Percentiles rank a stretch among this genome's conserved stretches.
Conservation (phyloP, 2,329 filamentous ascomycete species). For the Aureobasidium subglaciale region DNA sequence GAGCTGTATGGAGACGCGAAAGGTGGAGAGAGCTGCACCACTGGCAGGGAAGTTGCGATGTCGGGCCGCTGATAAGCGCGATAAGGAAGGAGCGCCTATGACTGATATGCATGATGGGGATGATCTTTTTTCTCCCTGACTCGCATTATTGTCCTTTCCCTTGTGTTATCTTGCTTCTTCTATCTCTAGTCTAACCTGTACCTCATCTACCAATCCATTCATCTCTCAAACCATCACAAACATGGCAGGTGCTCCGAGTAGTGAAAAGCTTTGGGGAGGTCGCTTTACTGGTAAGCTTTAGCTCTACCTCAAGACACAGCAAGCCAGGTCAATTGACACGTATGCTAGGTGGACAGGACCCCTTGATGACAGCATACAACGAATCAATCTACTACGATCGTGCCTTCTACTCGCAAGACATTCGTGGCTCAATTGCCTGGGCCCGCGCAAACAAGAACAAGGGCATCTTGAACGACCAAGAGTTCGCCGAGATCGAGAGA, state of each 20-base stretch:
- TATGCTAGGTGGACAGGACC: conserved; percentile 64
- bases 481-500: conserved; percentile 66
- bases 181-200: background rate
- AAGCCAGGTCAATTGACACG: background rate
- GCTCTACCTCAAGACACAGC: background rate
- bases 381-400: conserved; percentile 73
- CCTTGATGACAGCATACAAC: conserved; percentile 82
- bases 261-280: conserved; percentile 55
- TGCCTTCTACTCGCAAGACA: conserved; percentile 71
- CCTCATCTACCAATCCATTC: background rate
- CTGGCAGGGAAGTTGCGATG: background rate
- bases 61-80: conserved; percentile 14
- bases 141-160: background rate
- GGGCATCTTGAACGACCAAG: conserved; percentile 64
- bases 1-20: background rate
- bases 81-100: conserved; percentile 10
- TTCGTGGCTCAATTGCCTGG: conserved; percentile 72
- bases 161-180: background rate
- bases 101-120: background rate
- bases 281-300: conserved; percentile 48
- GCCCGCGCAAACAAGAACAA: conserved; percentile 70
- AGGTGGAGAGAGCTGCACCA: background rate
- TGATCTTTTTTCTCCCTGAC: background rate
- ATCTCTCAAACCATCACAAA: background rate
- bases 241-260: conserved; percentile 24